Base-by-base conservation (phyloP, 495 filamentous ascomycete genomes). In the Aspergillus saccharolyticus region DNA sequence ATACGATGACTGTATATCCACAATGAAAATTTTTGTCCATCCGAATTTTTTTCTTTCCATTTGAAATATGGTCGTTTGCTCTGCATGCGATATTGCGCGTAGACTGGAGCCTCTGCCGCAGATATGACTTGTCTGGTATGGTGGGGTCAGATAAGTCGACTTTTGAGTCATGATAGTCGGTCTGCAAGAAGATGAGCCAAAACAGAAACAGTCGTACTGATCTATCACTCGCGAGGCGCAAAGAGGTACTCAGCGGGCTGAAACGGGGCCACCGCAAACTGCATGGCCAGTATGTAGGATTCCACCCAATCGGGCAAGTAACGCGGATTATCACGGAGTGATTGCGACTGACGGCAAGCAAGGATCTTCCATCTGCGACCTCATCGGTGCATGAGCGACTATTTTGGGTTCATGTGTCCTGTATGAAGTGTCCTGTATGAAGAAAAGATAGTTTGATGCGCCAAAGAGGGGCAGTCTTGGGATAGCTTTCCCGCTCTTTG, bases 241-340 rank as follows among this genome's bases (percentile, higher is more conserved):
- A 39, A 39, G 33, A 39, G 33, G 7, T 39, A 39, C 25, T 28
- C 4, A 28, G 33, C 33, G 14, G 33, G 33, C 33, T 39, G 33
- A 39, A 39, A 39, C 33, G 33, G n/a, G n/a, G 14, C 33, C 33
- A 39, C 33, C 33, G 33, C 33, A 39, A 39, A 39, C 33, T 39
- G 33, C 33, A 39, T 39, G 33, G 33, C 33, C 33, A 39, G 33
- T 58, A 65, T 65, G 63, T 56, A 62, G 56, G 54, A 65, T 59
- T 57, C 59, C 57, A 44, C 58, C 49, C 17, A 25, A 56, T 56
- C 49, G 33, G 62, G 62, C 20, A 64, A 54, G 44, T 44, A 39
- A 54, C 48, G 43, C 33, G 33, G 59, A 61, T 50, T 54, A 61
- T 61, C 54, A 54, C 49, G 48, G 50, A 46, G 24, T 51, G 59